A percentile compares a stretch with the other conserved stretches of the same genome.
Conservation (phyloP, 371 early-diverging fungal species). For the Capillidium rhysosporum region DNA sequence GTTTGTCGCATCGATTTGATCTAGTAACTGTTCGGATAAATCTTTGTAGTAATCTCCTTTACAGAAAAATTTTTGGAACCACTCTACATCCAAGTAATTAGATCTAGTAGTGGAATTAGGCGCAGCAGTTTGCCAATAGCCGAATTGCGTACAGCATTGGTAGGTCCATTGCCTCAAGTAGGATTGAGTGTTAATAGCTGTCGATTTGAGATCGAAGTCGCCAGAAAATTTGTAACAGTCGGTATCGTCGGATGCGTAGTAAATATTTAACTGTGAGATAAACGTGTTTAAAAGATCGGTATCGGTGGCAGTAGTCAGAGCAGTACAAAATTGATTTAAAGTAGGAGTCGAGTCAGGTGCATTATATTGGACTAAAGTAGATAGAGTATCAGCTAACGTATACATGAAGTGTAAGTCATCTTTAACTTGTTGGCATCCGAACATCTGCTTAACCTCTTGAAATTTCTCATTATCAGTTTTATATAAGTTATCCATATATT, state of each 20-base stretch:
- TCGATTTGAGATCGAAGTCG: neutral
- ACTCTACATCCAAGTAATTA: neutral
- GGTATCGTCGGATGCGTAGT: neutral
- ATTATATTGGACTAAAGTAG: constrained; percentile 3
- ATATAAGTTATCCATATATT: constrained; percentile 1
- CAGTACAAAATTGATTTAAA: neutral
- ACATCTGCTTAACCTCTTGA: neutral
- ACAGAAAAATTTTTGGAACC: neutral
- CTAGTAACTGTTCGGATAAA: neutral
- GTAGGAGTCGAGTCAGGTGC: neutral
- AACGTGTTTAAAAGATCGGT: neutral
- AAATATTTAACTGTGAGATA: neutral
- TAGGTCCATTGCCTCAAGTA: constrained; percentile 30
- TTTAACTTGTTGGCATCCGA: neutral
- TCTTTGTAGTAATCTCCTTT: neutral
- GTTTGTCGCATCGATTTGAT: neutral
- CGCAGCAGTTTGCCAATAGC: constrained; percentile 35
- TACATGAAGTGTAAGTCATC: constrained; percentile 2
- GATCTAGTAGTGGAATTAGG: constrained; percentile 4
- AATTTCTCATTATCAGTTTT: neutral
- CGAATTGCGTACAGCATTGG: constrained; percentile 49
- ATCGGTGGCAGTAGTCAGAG: neutral
- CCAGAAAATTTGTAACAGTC: neutral
- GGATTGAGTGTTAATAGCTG: constrained; percentile 3
- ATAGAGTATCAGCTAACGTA: neutral